Evolutionary conservation across 768 basidiomycete species (phyloP), one percentile per base, ranked within the genome.

Genomic region (Cystobasidium ongulense): DNA sequence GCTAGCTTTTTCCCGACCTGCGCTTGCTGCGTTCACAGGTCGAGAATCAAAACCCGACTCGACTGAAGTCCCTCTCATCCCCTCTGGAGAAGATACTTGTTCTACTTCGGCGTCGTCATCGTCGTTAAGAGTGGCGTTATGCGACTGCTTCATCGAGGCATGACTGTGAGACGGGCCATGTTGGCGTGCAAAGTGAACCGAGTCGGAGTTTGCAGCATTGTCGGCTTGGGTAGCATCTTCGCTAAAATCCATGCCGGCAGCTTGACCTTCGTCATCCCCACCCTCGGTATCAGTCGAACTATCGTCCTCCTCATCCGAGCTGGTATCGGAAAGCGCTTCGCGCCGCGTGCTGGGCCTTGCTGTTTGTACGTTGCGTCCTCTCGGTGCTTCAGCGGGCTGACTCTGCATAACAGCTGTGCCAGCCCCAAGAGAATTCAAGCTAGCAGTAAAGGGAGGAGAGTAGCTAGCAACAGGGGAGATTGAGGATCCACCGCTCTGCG

Each of bases 321-420:
- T 43, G 13, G 65, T 41, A 21, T 39, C 39, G 3, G 39, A 39
- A 3, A 67, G 21, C 52, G 65, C 65, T 53, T 67, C 65, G 3
- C 65, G 38, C 8, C 38, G 39, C n/a, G 25, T 13, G 23, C 65
- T 67, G 3, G 65, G 65, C 33, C 65, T 67, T 8, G 65, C 46
- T 46, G 25, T 38, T 52, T 67, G 65, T 50, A 67, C 27, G 35
- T 52, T 46, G 7, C 65, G 27, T 5, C 65, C 65, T 31, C 65
- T 53, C 5, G 63, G 63, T 1, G 43, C 36, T 11, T 67, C 65
- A 3, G 43, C 68, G 4, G 68, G 68, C 39, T 71, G 33, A 31
- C 31, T 59, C n/a, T 71, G 68, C 52, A 71, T 27, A 3, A 71
- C 68, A 59, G 68, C 68, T 5, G 68, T 71, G 21, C 68, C 68